Percentiles rank a stretch among this genome's conserved stretches.
Evolutionary conservation across 164 flowering plant species (phyloP).

Genomic region (Annona cherimola): DNA sequence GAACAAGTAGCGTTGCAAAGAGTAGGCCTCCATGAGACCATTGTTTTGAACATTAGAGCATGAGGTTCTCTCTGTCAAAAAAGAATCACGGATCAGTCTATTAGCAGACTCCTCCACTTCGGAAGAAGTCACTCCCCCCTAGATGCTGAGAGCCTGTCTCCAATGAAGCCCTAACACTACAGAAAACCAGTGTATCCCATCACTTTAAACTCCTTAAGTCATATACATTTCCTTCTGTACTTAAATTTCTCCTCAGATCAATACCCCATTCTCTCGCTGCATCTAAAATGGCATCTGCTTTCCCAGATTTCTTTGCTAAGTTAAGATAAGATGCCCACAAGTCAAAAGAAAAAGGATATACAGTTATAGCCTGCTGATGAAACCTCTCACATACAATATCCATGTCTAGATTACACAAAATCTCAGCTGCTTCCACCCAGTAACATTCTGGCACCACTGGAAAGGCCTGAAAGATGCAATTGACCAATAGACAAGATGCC

Average conservation of each 20-base stretch:
- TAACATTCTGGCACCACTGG: slow-evolving; percentile 68
- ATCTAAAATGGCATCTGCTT: slow-evolving; percentile 22
- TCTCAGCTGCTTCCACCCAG: slow-evolving; percentile 62
- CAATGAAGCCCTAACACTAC: neutral
- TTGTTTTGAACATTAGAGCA: too few relatives aligned
- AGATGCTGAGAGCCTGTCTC: neutral
- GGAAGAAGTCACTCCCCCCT: too few relatives aligned
- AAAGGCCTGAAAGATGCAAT: slow-evolving; percentile 47
- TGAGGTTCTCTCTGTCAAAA: too few relatives aligned
- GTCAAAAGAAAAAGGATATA: slow-evolving; percentile 63
- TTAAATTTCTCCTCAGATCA: slow-evolving; percentile 13
- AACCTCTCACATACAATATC: slow-evolving; percentile 43
- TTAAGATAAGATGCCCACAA: slow-evolving; percentile 57
- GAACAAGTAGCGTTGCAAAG: too few relatives aligned
- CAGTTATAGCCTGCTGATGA: slow-evolving; percentile 45
- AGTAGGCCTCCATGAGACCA: too few relatives aligned
- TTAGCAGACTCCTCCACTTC: too few relatives aligned
- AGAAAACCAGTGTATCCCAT: neutral
- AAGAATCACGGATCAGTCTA: too few relatives aligned
- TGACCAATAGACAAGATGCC: slow-evolving; percentile 58
- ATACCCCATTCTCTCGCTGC: slow-evolving; percentile 60
- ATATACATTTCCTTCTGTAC: neutral
- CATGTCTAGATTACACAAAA: slow-evolving; percentile 33
- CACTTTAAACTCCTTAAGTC: neutral
- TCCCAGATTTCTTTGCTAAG: slow-evolving; percentile 22